These are phyloP conservation scores for Fusarium fracticaudum DNA, from an alignment of 2,329 filamentous ascomycete species.

Conservation along the genomic window DNA sequence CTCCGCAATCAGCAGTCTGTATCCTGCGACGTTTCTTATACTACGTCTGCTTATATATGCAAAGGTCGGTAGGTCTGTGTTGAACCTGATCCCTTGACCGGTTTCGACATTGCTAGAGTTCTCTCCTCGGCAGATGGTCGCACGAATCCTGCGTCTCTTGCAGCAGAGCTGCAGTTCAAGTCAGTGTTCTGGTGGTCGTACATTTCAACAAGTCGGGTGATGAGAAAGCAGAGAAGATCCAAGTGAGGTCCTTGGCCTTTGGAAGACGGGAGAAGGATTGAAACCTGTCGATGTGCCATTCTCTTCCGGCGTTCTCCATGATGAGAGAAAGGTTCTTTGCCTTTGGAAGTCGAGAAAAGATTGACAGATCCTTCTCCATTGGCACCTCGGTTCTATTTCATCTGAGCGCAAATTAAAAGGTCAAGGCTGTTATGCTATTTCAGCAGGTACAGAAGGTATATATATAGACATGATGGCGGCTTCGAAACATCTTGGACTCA, in stretches of 20 bases:
- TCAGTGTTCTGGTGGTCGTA: no score
- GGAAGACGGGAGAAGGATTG: no score
- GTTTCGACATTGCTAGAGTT: conserved; percentile 17
- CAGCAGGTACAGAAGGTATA: neutral
- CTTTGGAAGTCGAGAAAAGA: neutral
- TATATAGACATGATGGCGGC: neutral
- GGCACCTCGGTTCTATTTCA: neutral
- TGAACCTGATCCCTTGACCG: conserved; percentile 22
- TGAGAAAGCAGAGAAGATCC: no score
- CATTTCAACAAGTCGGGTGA: no score
- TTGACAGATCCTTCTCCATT: neutral
- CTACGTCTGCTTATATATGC: neutral
- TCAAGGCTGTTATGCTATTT: neutral
- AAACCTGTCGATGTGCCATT: no score
- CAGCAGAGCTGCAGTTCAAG: no score
- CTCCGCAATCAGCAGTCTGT: neutral
- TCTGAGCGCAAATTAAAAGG: neutral
- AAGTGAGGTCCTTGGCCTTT: no score
- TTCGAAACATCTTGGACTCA: neutral
- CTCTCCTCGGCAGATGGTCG: conserved; percentile 10
- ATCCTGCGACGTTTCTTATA: neutral
- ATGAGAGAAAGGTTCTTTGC: neutral
- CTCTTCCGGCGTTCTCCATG: fast-evolving
- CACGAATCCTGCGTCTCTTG: neutral
- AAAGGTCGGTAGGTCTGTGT: neutral